Conservation (phyloP, 2,329 filamentous ascomycete genomes). For the Botryotinia globosa region DNA sequence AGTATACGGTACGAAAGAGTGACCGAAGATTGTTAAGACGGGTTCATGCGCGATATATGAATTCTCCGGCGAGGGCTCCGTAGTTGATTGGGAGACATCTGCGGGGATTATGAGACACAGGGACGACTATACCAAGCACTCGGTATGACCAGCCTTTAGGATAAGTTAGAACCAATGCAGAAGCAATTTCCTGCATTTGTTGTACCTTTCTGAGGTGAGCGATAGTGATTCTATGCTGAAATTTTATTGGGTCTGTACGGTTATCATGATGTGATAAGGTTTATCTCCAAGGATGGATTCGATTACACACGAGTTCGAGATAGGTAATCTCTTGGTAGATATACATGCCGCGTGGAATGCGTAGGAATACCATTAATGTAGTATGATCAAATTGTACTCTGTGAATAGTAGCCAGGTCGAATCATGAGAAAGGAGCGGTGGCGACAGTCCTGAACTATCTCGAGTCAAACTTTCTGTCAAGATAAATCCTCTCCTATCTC, state of each 20-base stretch:
- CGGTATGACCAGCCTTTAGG: neutral
- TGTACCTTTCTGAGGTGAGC: neutral
- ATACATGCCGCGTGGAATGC: neutral
- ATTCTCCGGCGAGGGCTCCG: neutral
- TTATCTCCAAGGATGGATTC: conserved; percentile 10
- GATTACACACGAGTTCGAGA: neutral
- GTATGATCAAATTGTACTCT: neutral
- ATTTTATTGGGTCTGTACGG: neutral
- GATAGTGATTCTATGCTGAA: neutral
- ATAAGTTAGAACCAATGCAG: conserved; percentile 2
- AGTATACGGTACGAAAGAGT: neutral
- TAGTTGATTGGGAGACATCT: neutral
- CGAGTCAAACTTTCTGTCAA: neutral
- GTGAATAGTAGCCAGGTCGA: neutral
- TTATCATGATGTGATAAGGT: conserved; percentile 17
- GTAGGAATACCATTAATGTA: no score
- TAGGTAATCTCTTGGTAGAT: neutral
- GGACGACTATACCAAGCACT: neutral
- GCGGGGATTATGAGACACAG: neutral
- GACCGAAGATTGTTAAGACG: neutral
- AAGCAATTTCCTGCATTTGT: neutral
- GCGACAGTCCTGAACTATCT: neutral
- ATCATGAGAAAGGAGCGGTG: neutral
- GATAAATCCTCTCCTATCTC: neutral
- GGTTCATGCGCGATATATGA: neutral